Evolutionary conservation across 768 basidiomycete genomes (phyloP), one percentile per base, ranked within the genome.

Genomic region (Tephrocybe sp.): DNA sequence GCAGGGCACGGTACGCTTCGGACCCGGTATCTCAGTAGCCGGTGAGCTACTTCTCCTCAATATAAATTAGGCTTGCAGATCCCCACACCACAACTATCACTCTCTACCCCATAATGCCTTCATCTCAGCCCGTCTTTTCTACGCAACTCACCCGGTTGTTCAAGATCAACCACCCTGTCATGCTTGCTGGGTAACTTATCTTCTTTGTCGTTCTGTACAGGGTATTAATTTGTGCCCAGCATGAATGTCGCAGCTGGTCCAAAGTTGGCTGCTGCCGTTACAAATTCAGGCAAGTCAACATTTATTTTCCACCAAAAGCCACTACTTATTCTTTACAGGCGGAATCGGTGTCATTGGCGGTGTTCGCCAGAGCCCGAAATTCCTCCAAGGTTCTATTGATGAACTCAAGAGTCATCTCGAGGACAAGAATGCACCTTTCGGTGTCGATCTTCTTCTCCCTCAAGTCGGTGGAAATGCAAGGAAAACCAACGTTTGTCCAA

Each of bases 281-380:
- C 90, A n/a, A 94, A 94, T 61, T 82, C 92, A 17, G 92, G 87
- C 76, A 54, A 39, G 65, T 54, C 35, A 23, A 11, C 33, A 6
- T 2, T n/a, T 22, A 16, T 40, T 20, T 13, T 4, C 20, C 20
- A 17, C 16, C 16, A 14, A 13, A 13, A 16, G 13, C 7, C 6
- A 23, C 43, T 10, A 40, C 23, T 48, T 47, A 12, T 34, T 22
- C 39, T n/a, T 46, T 10, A 14, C 19, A 79, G 81, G 84, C 58
- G 89, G 89, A 5, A 84, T 89, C 57, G 93, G 93, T 17, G 90
- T 93, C 60, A 92, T 95, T 56, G 93, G 92, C 3, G 93, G 92
- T 31, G 66, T 89, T 39, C 77, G 80, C 33, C 86, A 87, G 61
- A 87, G 75, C 46, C 89, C 87, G 17, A 84, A 82, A 59, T 78